Conservation (phyloP, 495 filamentous ascomycete genomes). For the Xylaria sp. region DNA sequence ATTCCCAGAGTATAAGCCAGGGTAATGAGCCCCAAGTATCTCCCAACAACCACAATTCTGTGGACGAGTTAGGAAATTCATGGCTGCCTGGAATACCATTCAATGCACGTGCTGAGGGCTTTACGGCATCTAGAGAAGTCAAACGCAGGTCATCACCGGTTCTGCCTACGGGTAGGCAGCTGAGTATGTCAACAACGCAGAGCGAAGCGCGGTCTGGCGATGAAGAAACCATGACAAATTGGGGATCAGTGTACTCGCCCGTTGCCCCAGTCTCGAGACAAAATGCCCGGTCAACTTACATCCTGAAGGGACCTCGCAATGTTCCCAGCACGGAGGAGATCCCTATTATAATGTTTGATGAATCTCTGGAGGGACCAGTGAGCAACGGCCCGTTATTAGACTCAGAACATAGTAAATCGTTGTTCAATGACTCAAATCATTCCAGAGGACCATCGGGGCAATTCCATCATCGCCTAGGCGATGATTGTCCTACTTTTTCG, state of each 20-base stretch:
- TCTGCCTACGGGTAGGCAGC: conserved; percentile 38
- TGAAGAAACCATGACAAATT: conserved; percentile 45
- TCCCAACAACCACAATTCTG: conserved; percentile 38
- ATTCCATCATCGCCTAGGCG: conserved; percentile 61
- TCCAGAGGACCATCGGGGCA: conserved; percentile 14
- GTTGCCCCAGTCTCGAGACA: conserved; percentile 44
- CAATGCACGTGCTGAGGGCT: conserved; percentile 26
- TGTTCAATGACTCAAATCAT: background rate
- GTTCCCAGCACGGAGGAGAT: conserved; percentile 29
- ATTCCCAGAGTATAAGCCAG: conserved; percentile 31
- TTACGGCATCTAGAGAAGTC: conserved; percentile 26
- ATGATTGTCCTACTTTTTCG: conserved; percentile 61
- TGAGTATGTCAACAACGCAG: conserved; percentile 42
- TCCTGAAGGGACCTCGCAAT: conserved; percentile 35
- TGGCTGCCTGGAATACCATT: conserved; percentile 50
- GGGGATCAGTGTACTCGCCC: conserved; percentile 52
- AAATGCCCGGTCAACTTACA: conserved; percentile 44
- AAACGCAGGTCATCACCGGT: conserved; percentile 51
- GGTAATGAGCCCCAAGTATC: conserved; percentile 5
- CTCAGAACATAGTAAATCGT: conserved; percentile 12
- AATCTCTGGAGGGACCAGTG: conserved; percentile 2
- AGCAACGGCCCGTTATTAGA: conserved; percentile 6
- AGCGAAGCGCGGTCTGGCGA: conserved; percentile 42
- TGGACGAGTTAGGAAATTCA: conserved; percentile 45
- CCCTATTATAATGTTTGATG: conserved; percentile 49